Conservation (phyloP, 176 grass and related monocot species). For the Zea mays region DNA sequence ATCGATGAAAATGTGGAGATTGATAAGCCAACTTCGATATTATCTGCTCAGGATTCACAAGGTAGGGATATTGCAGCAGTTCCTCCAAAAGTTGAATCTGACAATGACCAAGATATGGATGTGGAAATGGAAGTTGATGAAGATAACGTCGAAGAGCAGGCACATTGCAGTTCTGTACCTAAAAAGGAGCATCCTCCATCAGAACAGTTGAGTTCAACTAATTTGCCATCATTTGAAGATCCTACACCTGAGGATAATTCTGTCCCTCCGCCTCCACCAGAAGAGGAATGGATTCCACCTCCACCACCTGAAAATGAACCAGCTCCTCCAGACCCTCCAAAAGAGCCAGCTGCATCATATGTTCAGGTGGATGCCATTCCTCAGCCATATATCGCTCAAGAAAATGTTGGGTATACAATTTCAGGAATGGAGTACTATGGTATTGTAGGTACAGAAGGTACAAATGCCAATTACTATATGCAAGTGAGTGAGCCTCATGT, state of each 20-base stretch:
- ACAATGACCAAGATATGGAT: constrained; percentile 83
- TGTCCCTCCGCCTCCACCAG: constrained; percentile 66
- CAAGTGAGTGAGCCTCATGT: constrained; percentile 54
- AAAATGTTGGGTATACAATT: constrained; percentile 56
- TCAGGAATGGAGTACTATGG: constrained; percentile 69
- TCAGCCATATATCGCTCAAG: constrained; percentile 57
- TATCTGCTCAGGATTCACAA: constrained; percentile 31
- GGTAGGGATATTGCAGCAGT: constrained; percentile 25
- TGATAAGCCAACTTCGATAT: constrained; percentile 32
- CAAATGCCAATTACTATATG: constrained; percentile 62
- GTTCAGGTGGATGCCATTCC: constrained; percentile 43
- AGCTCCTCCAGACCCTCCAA: constrained; percentile 58
- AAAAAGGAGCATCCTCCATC: constrained; percentile 37
- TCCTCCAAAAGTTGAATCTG: constrained; percentile 41
- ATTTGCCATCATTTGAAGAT: constrained; percentile 28
- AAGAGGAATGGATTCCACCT: constrained; percentile 86
- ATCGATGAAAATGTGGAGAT: constrained; percentile 41
- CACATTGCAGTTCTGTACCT: constrained; percentile 5
- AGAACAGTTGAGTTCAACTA: constrained; percentile 32
- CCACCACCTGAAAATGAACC: constrained; percentile 80
- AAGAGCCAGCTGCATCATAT: constrained; percentile 56
- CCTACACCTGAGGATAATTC: constrained; percentile 52
- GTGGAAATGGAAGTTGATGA: constrained; percentile 99
- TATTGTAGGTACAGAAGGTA: constrained; percentile 44
- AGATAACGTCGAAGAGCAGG: constrained; percentile 48